Evolutionary conservation across 768 basidiomycete genomes (phyloP).

Genomic region (Mycena epipterygia): DNA sequence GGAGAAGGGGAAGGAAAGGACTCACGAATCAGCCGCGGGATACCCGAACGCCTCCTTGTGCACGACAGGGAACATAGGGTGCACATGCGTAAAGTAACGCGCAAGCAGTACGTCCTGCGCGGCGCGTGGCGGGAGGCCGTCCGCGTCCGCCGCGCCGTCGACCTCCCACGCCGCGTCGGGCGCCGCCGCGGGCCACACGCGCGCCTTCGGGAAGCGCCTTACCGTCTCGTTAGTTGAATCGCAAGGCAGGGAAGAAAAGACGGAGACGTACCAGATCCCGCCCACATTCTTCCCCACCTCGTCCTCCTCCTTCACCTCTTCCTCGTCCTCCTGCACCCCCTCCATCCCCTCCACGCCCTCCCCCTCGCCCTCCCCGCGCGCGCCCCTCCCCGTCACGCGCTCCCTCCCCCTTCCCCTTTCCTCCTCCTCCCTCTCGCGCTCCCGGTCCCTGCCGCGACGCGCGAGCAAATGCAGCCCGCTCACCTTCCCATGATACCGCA

Average conservation of each 20-base stretch:
- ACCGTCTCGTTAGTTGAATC: constrained; percentile 20
- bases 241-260: constrained; percentile 13
- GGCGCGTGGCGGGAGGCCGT: constrained; percentile 65
- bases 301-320: constrained; percentile 56
- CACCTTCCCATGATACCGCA: constrained; percentile 89
- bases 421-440: constrained; percentile 43
- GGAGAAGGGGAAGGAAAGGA: not conserved
- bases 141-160: constrained; percentile 53
- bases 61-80: constrained; percentile 82
- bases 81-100: constrained; percentile 87
- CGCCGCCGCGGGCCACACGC: constrained; percentile 86
- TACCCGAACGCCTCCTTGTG: constrained; percentile 74
- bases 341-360: not conserved
- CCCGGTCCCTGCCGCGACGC: not conserved
- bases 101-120: constrained; percentile 79
- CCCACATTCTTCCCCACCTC: constrained; percentile 78
- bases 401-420: constrained; percentile 62
- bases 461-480: constrained; percentile 82
- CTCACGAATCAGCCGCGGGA: too few species aligned
- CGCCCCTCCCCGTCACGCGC: not conserved
- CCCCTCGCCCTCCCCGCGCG: constrained; percentile 42
- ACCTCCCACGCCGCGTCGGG: constrained; percentile 34
- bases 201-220: constrained; percentile 88
- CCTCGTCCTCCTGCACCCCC: constrained; percentile 45
- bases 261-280: constrained; percentile 78